phyloP scores from a whole-genome alignment of 2,329 filamentous ascomycete species.

The Keithomyces neogunnii region DNA sequence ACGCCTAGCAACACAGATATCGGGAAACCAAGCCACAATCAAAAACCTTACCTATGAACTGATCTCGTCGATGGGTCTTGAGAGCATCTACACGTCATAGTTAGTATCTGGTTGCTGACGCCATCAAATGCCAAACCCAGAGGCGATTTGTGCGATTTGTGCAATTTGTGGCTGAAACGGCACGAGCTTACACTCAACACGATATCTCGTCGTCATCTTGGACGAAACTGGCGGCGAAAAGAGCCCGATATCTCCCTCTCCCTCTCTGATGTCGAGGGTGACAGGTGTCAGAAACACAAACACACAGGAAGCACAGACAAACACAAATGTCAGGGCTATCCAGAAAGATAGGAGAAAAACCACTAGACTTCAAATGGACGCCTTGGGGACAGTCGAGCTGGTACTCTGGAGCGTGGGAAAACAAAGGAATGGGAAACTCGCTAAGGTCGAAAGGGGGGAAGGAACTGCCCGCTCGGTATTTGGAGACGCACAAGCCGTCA shows the following conservation, averaged over 20 bases:
- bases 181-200: slow-evolving; percentile 60
- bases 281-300: too few relatives aligned
- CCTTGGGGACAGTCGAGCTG: neutral
- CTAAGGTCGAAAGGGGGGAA: neutral
- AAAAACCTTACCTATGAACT: slow-evolving; percentile 60
- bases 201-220: slow-evolving; percentile 54
- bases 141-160: too few relatives aligned
- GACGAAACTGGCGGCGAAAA: neutral
- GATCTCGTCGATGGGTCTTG: slow-evolving; percentile 83
- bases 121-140: too few relatives aligned
- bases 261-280: too few relatives aligned
- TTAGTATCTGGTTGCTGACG: too few relatives aligned
- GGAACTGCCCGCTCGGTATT: neutral
- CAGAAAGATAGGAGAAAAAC: too few relatives aligned
- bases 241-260: too few relatives aligned
- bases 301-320: too few relatives aligned
- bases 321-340: too few relatives aligned
- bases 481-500: too few relatives aligned
- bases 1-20: neutral
- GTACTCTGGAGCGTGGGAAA: too few relatives aligned
- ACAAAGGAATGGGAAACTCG: neutral
- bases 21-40: neutral
- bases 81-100: slow-evolving; percentile 40
- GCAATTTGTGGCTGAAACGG: too few relatives aligned
- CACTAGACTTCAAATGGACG: neutral